Evolutionary conservation across 352 stramenopile species (phyloP), one percentile per base, ranked within the genome.

Genomic region (Sclerospora graminicola): DNA sequence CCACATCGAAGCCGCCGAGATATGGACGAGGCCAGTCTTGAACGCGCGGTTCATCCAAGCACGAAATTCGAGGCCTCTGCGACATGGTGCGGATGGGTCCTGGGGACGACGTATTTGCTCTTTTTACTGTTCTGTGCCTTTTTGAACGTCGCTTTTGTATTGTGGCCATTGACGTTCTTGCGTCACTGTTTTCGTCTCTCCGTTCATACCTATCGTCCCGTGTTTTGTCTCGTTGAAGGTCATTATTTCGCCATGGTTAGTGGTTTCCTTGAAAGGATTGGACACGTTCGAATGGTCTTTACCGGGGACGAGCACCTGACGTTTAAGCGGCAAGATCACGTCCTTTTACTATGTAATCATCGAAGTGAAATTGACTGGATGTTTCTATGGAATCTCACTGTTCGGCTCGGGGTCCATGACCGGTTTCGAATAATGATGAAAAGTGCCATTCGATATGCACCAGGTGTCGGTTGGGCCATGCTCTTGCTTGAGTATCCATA

Each of bases 401-500:
- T 87, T 27, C 64, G 75, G 15, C 74, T 89, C 27, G 51, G 64
- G 15, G 69, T 64, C 41, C 79, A 91, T 42, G 74, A 83, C 31
- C 65, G 74, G 20, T 70, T 91, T 21, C 74, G 75, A 14, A 66
- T 87, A 20, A 89, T 89, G 74, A 75, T 88, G 60, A 89, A 89
- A 48, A 64, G 76, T 9, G 44, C 69, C 8, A 78, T 89, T 21
- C 73, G 72, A 27, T 67, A 61, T 26, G 59, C 77, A 5, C 74
- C 76, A 3, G 70, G 73, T 0, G 57, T 82, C 2, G 79, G 79
- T 7, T 86, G 79, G 73, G 57, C 75, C 8, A 68, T 88, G 47
- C 27, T 84, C 29, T 48, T 89, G 45, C 56, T 89, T 13, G 60
- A 84, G 15, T 86, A 82, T 39, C 76, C 74, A 10, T 91, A 75